These are phyloP conservation scores for Sclerotinia nivalis DNA, from an alignment of 2,329 filamentous ascomycete genomes.

Conservation along the genomic window DNA sequence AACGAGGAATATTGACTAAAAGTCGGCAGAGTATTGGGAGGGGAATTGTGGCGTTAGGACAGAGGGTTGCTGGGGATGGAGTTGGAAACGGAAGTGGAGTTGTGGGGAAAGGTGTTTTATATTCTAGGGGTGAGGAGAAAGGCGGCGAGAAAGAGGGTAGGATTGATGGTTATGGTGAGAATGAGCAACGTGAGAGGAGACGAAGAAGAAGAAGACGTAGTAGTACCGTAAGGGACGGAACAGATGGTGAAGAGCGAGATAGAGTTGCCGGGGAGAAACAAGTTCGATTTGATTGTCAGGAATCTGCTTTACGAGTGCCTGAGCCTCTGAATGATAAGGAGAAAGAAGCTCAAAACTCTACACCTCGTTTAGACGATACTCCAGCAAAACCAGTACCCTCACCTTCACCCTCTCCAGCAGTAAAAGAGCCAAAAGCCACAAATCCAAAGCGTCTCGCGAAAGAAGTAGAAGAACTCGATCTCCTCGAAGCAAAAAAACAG, in stretches of 20 bases:
- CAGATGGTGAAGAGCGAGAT: background rate
- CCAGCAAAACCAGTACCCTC: background rate
- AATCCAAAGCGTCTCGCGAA: background rate
- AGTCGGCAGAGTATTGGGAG: slow-evolving; percentile 14
- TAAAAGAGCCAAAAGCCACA: background rate
- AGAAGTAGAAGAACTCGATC: background rate
- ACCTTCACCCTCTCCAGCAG: no score
- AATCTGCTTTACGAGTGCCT: no score
- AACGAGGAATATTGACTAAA: background rate
- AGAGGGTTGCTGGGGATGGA: background rate
- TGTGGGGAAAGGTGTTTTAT: background rate
- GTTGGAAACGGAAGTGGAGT: no score
- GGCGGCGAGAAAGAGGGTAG: no score
- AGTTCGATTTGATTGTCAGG: background rate
- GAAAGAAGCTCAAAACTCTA: background rate
- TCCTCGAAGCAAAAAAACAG: background rate
- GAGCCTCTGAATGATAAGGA: background rate
- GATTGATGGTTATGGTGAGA: background rate
- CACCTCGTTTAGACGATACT: background rate
- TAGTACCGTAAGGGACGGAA: background rate
- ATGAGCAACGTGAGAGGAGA: background rate
- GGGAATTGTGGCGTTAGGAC: background rate
- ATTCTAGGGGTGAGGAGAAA: background rate
- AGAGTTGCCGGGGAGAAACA: background rate
- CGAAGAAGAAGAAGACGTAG: background rate